Base-by-base conservation (phyloP, 208 protist species). In the Trypanosoma avium region DNA sequence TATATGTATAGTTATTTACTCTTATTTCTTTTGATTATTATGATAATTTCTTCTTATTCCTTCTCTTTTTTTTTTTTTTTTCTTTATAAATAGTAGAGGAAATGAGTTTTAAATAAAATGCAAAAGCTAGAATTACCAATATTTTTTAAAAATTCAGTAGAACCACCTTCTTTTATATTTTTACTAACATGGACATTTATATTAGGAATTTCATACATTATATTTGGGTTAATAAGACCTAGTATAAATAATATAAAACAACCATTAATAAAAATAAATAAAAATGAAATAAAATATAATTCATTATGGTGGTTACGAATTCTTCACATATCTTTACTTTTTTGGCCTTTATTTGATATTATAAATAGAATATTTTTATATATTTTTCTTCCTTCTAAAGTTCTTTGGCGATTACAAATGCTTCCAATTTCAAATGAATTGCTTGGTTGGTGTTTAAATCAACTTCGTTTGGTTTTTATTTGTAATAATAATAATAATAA, bases 191-290 rank as follows among this genome's bases (percentile, higher is more conserved):
- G 83, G 79, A 24, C 70, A 10, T 54, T 70, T 33, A 7, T 80
- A 0, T 80, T 75, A 21, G 38, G 60, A 8, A 24, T 42, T n/a
- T 75, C 80, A 0, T 73, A 73, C 6, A 1, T 75, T 2, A 55
- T 90, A 8, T 90, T 90, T 73, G 69, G 72, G 3, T 61, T 86
- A 5, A 17, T 78, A 13, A 77, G 83, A 1, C 71, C 61, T 19
- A 36, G 73, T 0, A 69, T 67, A 1, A 52, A 61, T 15, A 57
- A 61, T 24, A 50, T 35, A 40, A 35, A 19, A 35, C 15, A 30
- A 42, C 4, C 26, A 1, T 21, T 17, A 13, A 19, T 15, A 27
- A 43, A 5, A 36, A 22, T 17, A 36, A 55, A 30, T 12, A 30
- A 21, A 15, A 30, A 3, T 27, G 1, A 32, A 33, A 26, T 46